Evolutionary conservation across 2,329 filamentous ascomycete species (phyloP), one percentile per base, ranked within the genome.

Genomic region (Penicillium decumbens): DNA sequence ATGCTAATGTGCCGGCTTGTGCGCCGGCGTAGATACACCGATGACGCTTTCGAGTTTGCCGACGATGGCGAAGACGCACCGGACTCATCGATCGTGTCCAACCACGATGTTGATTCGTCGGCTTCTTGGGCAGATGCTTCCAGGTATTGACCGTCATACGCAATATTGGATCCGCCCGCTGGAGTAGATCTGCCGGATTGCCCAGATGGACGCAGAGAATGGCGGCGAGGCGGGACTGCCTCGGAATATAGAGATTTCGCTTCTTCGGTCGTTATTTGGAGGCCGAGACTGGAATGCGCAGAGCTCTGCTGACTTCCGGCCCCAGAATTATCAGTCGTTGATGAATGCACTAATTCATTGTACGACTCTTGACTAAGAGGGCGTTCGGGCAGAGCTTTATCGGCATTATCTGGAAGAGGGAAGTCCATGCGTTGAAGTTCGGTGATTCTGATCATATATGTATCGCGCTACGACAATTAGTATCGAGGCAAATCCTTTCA

Each of bases 21-120:
- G 62, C 85, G 88, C 55, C 86, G 79, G 53, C 82, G 79, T 41
- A 87, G 72, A 38, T 83, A 80, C 50, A 85, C 72, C 1, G 86
- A 88, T 0, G 88, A 91, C 3, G 85, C 83, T 42, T 88, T 79
- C 0, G 91, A 95, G 66, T 90, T 88, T 1, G 89, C 78, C 0
- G 91, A 95, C 1, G 88, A 89, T 2, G 81, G 78, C 3, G 83
- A 84, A 0, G 91, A 95, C 15, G 82, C 86, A 30, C 85, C 88
- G 20, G 90, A 95, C 61, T 95, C 91, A 65, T 95, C 88, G 49
- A 95, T 93, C 1, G 89, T 92, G 65, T 95, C 89, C n/a, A 95
- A 72, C 91, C 91, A 95, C 0, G 90, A 95, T 45, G 87, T 89
- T 4, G 88, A 89, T 65, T 90, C 88, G 63, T 88, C 92, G 9